Evolutionary conservation across 2,329 filamentous ascomycete species (phyloP), one percentile per base, ranked within the genome.

Genomic region (Pseudogymnoascus sp.): DNA sequence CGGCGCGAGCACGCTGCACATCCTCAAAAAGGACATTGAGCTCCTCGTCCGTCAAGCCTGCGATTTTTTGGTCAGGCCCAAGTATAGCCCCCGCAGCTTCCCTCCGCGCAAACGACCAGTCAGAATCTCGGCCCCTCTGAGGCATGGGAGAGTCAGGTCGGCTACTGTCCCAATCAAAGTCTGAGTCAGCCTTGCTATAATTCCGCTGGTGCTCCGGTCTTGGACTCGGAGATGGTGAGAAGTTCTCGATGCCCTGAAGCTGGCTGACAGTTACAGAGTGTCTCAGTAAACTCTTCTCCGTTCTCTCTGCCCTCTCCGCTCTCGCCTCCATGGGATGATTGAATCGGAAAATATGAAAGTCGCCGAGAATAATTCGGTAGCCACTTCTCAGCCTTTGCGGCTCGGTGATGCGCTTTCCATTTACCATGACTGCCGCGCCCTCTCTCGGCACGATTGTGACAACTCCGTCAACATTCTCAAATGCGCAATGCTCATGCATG

Each of bases 341-440:
- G 79, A 99, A 99, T 62, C 94, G 84, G 77, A 99, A 97, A 65
- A 99, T 99, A 74, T 99, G 94, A 69, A 99, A 99, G 75, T 99
- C 94, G 41, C 94, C 94, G 8, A 99, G 80, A 66, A 99, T 99
- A 61, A 99, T 90, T 65, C 94, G 89, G 73, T 92, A 96, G 5
- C 94, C 94, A 70, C 92, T 97, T 71, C 92, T 88, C 45, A 99
- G 80, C 67, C 92, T 85, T 67, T 88, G 92, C 1, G 92, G 87
- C 70, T 92, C 92, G 61, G 92, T 86, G 61, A 97, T 90, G 16
- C 92, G 89, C 67, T 93, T 84, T 63, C 94, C 94, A 70, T 99
- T 99, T 60, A 99, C 91, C 94, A 99, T 99, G 63, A 99, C 91
- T 9, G 92, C 91, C 0, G 94, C 94, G n/a, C 91, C 91, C 69